Evolutionary conservation across 2,329 filamentous ascomycete species (phyloP).

Genomic region (Aaosphaeria arxii): DNA sequence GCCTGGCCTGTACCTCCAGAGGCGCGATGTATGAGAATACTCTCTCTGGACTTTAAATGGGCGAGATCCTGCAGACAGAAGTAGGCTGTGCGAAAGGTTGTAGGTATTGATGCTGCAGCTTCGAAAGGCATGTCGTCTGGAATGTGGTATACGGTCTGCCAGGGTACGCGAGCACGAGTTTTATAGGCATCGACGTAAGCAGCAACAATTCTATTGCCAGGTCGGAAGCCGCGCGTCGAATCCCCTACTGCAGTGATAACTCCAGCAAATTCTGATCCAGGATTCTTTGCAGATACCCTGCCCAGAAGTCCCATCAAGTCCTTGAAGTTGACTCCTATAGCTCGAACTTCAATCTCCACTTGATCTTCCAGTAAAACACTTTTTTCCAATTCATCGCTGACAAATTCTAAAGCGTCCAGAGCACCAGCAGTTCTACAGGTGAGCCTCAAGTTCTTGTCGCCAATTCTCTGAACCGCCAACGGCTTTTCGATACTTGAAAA

Average conservation of each 20-base stretch:
- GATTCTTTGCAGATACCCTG: background rate
- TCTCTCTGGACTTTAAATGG: constrained; percentile 21
- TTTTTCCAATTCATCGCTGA: background rate
- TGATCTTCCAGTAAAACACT: background rate
- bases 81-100: constrained; percentile 5
- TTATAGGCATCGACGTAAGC: constrained; percentile 11
- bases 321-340: constrained; percentile 10
- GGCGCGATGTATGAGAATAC: constrained; percentile 17
- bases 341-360: constrained; percentile 10
- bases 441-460: constrained; percentile 5
- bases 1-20: constrained; percentile 12
- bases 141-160: background rate
- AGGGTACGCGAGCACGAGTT: constrained; percentile 13
- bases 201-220: background rate
- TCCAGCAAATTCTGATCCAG: constrained; percentile 2
- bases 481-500: background rate
- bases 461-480: background rate
- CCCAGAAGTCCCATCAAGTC: constrained; percentile 10
- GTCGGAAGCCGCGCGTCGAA: background rate
- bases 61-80: constrained; percentile 15
- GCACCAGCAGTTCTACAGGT: constrained; percentile 10
- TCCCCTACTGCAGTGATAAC: constrained; percentile 1
- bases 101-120: constrained; percentile 11
- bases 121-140: constrained; percentile 17
- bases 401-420: constrained; percentile 16